A percentile compares a stretch with the other conserved stretches of the same genome.
Conservation (phyloP, 345 rosid species). For the Brassica incana region DNA sequence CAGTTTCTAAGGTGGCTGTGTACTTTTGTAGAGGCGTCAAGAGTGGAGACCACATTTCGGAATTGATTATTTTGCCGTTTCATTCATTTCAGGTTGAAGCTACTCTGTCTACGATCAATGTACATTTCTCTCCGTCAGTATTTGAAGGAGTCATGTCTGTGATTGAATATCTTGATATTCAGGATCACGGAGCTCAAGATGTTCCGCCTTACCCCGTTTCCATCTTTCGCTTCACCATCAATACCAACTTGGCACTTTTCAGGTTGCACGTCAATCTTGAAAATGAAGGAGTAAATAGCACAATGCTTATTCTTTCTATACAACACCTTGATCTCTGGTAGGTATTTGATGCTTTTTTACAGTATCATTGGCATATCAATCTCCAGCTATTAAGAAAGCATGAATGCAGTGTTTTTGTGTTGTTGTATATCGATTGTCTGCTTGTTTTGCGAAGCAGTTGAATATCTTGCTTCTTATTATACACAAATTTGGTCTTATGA, state of each 20-base stretch:
- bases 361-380: conserved; percentile 6
- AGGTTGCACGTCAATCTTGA: conserved; percentile 61
- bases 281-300: conserved; percentile 64
- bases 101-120: conserved; percentile 42
- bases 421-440: conserved; percentile 16
- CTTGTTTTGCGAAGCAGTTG: conserved; percentile 26
- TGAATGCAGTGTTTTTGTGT: neutral
- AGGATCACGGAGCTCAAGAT: conserved; percentile 42
- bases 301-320: conserved; percentile 48
- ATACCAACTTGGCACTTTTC: conserved; percentile 50
- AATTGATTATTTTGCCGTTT: conserved; percentile 18
- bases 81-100: conserved; percentile 61
- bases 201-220: conserved; percentile 31
- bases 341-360: conserved; percentile 13
- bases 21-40: conserved; percentile 7
- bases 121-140: conserved; percentile 59
- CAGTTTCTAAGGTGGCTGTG: conserved; percentile 12
- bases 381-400: conserved; percentile 12
- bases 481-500: conserved; percentile 14
- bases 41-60: neutral
- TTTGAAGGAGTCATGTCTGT: conserved; percentile 53
- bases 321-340: conserved; percentile 60
- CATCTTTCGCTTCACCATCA: conserved; percentile 46
- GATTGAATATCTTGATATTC: conserved; percentile 49
- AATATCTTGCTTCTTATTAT: conserved; percentile 13